These are phyloP conservation scores for Phytophthora sp. DNA, from an alignment of 352 stramenopile genomes.

Conservation along the genomic window DNA sequence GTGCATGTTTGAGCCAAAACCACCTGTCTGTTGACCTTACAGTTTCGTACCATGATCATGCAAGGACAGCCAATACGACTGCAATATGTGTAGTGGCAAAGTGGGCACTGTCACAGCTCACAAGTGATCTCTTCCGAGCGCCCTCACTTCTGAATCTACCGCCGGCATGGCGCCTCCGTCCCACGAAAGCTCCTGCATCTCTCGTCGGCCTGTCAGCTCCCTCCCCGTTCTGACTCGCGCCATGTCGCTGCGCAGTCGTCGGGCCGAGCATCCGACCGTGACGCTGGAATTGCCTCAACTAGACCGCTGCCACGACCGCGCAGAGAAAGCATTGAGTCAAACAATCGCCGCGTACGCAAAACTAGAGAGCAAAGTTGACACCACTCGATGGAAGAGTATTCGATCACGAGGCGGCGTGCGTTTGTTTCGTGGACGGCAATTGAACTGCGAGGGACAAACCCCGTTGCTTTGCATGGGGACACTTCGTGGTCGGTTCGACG, in stretches of 20 bases:
- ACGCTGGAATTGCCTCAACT: constrained; percentile 34
- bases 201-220: no score
- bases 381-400: constrained; percentile 35
- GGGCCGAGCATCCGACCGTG: constrained; percentile 21
- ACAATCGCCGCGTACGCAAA: constrained; percentile 42
- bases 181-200: no score
- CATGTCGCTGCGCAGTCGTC: constrained; percentile 34
- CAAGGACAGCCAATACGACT: no score
- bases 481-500: constrained; percentile 36
- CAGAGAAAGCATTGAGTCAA: constrained; percentile 35
- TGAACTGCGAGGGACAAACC: not conserved
- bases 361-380: constrained; percentile 28
- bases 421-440: constrained; percentile 29
- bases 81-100: no score
- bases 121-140: no score
- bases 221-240: no score
- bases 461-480: constrained; percentile 37
- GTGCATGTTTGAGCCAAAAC: no score
- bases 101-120: no score
- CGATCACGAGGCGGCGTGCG: constrained; percentile 22
- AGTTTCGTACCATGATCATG: no score
- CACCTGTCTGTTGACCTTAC: no score
- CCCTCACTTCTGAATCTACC: no score
- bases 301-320: constrained; percentile 41
- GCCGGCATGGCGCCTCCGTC: no score